Base-by-base conservation (phyloP, 164 flowering plant genomes). In the Paratinospora sagittata region DNA sequence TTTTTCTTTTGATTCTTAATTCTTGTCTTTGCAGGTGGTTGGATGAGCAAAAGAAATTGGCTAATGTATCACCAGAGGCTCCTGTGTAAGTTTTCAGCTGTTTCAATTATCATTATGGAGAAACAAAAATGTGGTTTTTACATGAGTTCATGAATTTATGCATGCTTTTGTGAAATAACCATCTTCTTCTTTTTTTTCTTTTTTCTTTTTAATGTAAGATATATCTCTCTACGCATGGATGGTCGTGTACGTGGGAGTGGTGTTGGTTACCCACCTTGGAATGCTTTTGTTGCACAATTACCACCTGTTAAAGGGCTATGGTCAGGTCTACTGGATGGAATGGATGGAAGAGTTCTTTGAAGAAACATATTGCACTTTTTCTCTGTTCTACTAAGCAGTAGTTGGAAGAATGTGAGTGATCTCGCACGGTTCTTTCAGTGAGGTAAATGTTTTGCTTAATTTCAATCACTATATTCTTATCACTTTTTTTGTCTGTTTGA, bases 191-290 rank as follows among this genome's bases (percentile, higher is more conserved):
- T 37, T 65, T 14, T 66, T 65, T 16, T 63, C 24, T 65, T 0
- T 68, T 49, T 65, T 66, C 30, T 41, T 67, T 75, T 9, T 84
- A 68, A 16, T 52, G 60, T 52, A 75, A 94, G 97, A 77, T 92
- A 95, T 76, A 69, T 95, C 66, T 95, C 99, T 43, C 84, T 95
- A 27, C 93, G 97, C 21, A 23, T 95, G 93, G 99, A 95, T 83
- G 99, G 97, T 27, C 96, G 97, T 66, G 99, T 95, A 6, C 93
- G 97, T 79, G 97, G 97, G 41, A 95, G 99, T 81, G 99, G 97
- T 0, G 85, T 92, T 75, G 99, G 99, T 74, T 92, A 88, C 73
- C 97, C 99, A 72, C 94, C 99, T 58, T 95, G 99, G 99, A 87
- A 88, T 84, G 97, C 96, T 63, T 89, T 95, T 76, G 91, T 86